phyloP scores from a whole-genome alignment of 306 rosid genomes.

The Ormosia emarginata region DNA sequence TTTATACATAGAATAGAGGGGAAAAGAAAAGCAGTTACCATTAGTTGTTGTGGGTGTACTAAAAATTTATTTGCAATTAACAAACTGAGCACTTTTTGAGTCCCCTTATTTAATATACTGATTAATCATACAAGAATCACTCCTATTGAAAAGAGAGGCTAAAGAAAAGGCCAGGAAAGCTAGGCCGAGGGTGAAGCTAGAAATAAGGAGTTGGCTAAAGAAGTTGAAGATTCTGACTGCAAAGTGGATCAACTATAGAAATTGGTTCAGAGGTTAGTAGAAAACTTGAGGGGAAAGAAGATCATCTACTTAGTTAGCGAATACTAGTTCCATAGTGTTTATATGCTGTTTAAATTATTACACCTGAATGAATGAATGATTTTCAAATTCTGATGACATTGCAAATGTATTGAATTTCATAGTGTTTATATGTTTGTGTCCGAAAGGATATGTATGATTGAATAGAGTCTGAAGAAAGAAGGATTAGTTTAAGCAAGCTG shows the following conservation, averaged over 20 bases:
- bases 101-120: slow-evolving; percentile 22
- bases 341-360: neutral
- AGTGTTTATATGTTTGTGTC: too few relatives aligned
- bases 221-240: slow-evolving; percentile 68
- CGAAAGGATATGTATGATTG: too few relatives aligned
- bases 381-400: neutral
- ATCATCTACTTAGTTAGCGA: neutral
- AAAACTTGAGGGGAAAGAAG: slow-evolving; percentile 9
- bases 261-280: slow-evolving; percentile 87
- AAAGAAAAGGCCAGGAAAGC: slow-evolving; percentile 71
- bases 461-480: too few relatives aligned
- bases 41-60: neutral
- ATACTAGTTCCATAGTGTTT: neutral
- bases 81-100: slow-evolving; percentile 10
- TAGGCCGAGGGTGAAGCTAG: slow-evolving; percentile 58
- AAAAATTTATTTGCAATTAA: neutral
- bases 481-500: too few relatives aligned
- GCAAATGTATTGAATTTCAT: slow-evolving; percentile 1
- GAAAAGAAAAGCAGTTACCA: neutral
- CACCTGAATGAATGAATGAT: neutral
- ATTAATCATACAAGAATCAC: slow-evolving; percentile 51
- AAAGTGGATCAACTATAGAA: slow-evolving; percentile 90
- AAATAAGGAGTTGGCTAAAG: slow-evolving; percentile 69
- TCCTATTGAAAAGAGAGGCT: slow-evolving; percentile 60
- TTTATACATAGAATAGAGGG: neutral